Evolutionary conservation across 768 basidiomycete genomes (phyloP).

Genomic region (Termitomyces sp.): DNA sequence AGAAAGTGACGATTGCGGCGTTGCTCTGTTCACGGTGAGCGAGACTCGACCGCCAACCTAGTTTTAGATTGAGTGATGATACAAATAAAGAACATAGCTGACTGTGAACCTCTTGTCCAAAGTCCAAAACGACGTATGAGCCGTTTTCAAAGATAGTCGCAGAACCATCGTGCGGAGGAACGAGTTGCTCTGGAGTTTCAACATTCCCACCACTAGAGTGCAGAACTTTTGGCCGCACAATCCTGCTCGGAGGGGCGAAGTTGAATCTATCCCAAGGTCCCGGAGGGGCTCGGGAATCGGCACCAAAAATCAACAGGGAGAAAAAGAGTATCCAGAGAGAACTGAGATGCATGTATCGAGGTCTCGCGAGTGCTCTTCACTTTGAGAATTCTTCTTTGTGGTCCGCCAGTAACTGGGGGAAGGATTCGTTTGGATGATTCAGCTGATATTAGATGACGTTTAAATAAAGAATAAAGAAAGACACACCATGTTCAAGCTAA

Average conservation of each 20-base stretch:
- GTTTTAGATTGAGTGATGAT: not conserved
- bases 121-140: conserved; percentile 33
- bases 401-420: not conserved
- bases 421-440: not conserved
- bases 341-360: not conserved
- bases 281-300: conserved; percentile 22
- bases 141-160: conserved; percentile 24
- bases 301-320: not conserved
- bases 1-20: conserved; percentile 28
- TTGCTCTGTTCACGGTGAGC: conserved; percentile 20
- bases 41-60: conserved; percentile 29
- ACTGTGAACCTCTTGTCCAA: conserved; percentile 27
- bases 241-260: conserved; percentile 27
- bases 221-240: conserved; percentile 24
- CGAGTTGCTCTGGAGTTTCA: conserved; percentile 18
- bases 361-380: not conserved
- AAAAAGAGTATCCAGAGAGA: not conserved
- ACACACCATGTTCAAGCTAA: not conserved
- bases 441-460: not conserved
- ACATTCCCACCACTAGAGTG: conserved; percentile 22
- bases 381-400: not conserved
- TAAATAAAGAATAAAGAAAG: not conserved
- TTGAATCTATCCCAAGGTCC: conserved; percentile 42
- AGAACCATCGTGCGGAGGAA: conserved; percentile 13
- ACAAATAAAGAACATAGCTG: not conserved